Evolutionary conservation across 441 rosid species (phyloP).

Genomic region (Biscutella auriculata): DNA sequence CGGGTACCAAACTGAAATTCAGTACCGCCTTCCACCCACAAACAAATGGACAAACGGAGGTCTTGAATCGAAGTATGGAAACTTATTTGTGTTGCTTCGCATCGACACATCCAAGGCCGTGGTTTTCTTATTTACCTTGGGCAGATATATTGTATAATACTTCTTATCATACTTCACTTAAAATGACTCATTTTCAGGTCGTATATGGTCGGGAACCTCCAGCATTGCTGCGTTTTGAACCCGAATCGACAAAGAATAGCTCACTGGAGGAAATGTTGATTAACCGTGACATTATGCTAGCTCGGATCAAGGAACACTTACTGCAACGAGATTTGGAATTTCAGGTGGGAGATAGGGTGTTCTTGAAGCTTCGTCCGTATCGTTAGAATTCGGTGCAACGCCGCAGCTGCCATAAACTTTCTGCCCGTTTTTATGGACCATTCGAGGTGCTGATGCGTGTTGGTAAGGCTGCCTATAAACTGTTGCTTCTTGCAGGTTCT

Average conservation of each 20-base stretch:
- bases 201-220: background rate
- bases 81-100: background rate
- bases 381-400: background rate
- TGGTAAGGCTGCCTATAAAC: background rate
- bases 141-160: background rate
- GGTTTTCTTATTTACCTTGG: background rate
- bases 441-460: accelerated
- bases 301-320: background rate
- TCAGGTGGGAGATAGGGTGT: background rate
- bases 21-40: background rate
- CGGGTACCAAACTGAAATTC: background rate
- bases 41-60: background rate
- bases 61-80: background rate
- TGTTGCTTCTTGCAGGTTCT: accelerated
- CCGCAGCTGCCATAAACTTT: background rate
- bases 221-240: accelerated
- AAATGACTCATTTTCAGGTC: background rate
- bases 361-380: background rate
- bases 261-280: background rate
- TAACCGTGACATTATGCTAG: background rate
- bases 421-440: background rate
- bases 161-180: background rate
- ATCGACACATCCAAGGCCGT: accelerated
- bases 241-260: background rate
- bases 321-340: background rate